Evolutionary conservation across 805 yeast species (phyloP).

Genomic region (Candida coleopterorum): DNA sequence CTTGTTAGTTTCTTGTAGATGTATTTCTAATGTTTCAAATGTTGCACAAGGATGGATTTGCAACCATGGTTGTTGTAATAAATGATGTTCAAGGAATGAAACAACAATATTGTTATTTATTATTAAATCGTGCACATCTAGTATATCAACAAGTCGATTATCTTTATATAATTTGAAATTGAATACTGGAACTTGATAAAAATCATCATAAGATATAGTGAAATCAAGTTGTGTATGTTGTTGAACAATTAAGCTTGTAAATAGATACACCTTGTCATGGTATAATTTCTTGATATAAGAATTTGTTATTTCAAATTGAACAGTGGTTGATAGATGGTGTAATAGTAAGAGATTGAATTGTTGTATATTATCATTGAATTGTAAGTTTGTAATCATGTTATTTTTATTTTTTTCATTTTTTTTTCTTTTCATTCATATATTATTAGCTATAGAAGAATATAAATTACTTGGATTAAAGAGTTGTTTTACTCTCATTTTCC

Average conservation of each 20-base stretch:
- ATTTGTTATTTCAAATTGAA: no score
- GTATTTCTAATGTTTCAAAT: neutral
- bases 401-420: no score
- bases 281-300: no score
- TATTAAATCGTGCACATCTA: neutral
- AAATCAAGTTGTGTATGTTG: constrained; percentile 14
- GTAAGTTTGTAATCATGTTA: neutral
- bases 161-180: constrained; percentile 17
- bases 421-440: no score
- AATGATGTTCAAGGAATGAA: constrained; percentile 13
- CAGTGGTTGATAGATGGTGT: no score
- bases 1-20: neutral
- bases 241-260: neutral
- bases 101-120: neutral
- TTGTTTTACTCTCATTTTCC: no score
- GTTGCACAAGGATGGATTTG: constrained; percentile 31
- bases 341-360: no score
- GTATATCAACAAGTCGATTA: neutral
- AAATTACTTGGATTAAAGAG: no score
- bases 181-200: constrained; percentile 28
- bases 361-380: neutral
- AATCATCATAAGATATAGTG: constrained; percentile 24
- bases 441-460: no score
- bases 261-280: no score
- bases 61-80: constrained; percentile 16